Conservation (phyloP, 345 rosid genomes). For the Citrus australasica region DNA sequence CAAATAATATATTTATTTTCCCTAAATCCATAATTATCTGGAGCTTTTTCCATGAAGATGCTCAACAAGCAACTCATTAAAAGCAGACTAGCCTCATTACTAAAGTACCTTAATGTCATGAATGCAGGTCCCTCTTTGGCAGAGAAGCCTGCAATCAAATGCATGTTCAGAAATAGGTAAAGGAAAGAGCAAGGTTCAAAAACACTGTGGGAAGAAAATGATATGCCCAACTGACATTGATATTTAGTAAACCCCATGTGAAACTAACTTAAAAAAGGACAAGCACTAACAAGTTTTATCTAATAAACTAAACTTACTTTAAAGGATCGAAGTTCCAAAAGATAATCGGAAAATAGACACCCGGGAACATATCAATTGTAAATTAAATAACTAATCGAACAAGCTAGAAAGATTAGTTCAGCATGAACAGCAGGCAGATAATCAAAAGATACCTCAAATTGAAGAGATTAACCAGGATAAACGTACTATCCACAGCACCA, state of each 20-base stretch:
- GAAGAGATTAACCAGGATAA: background rate
- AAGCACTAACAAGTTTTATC: too few species aligned
- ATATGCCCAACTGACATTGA: background rate
- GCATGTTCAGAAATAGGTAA: background rate
- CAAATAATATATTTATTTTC: background rate
- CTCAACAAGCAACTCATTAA: background rate
- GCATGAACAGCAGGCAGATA: background rate
- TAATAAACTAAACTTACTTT: too few species aligned
- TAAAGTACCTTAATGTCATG: background rate
- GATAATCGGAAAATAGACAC: background rate
- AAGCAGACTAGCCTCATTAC: background rate
- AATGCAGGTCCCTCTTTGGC: background rate
- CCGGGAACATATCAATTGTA: background rate
- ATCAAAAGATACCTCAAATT: background rate
- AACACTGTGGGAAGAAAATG: background rate
- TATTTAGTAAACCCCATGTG: background rate
- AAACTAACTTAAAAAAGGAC: background rate
- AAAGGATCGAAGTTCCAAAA: background rate
- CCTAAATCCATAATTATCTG: background rate
- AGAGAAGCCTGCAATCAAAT: slow-evolving; percentile 1
- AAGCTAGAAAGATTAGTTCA: background rate
- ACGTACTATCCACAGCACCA: background rate
- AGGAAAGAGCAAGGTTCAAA: background rate
- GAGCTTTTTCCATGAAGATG: background rate
- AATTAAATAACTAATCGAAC: background rate